Base-by-base conservation (phyloP, 352 stramenopile species). In the Discostella stelligera region DNA sequence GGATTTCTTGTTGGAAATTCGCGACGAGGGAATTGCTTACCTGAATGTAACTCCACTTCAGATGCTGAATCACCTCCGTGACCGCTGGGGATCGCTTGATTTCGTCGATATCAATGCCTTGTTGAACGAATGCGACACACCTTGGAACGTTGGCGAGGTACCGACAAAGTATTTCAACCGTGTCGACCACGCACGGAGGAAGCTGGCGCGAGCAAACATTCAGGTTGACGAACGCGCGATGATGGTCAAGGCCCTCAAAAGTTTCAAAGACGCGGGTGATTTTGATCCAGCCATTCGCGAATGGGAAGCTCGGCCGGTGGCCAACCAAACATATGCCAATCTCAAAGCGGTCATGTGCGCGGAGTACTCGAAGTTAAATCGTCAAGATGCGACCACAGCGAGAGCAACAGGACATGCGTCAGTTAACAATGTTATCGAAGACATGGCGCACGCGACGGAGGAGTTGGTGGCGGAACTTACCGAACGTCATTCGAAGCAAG, bases 61-160 rank as follows among this genome's bases (percentile, higher is more conserved):
- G 59, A 49, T 74, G 54, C 3, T 74, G 2, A 60, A 3, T 30
- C 66, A 74, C 41, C 44, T 74, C 23, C 61, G 61, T 20, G 13
- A 20, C 13, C 16, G 37, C 20, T 32, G 63, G 11, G 63, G 63
- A 30, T 49, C 4, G 2, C 37, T 74, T 1, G 54, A 65, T 10
- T 23, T 39, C 18, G 58, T 59, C 13, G 66, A 74, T 21, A 60
- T 74, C 1, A 66, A 52, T 4, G 41, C 56, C 16, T 44, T 74
- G 0, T 52, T 50, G 1, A 23, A 11, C 6, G 21, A 66, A 46
- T 27, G 58, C 2, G 23, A 74, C n/a, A 59, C 39, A 37, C 16
- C 39, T 0, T n/a, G n/a, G n/a, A n/a, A n/a, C n/a, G n/a, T n/a
- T n/a, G n/a, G n/a, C n/a, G n/a, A n/a, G n/a, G n/a, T n/a, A 41